These are phyloP conservation scores for Neohortaea acidophila DNA, from an alignment of 495 filamentous ascomycete genomes.

Conservation along the genomic window DNA sequence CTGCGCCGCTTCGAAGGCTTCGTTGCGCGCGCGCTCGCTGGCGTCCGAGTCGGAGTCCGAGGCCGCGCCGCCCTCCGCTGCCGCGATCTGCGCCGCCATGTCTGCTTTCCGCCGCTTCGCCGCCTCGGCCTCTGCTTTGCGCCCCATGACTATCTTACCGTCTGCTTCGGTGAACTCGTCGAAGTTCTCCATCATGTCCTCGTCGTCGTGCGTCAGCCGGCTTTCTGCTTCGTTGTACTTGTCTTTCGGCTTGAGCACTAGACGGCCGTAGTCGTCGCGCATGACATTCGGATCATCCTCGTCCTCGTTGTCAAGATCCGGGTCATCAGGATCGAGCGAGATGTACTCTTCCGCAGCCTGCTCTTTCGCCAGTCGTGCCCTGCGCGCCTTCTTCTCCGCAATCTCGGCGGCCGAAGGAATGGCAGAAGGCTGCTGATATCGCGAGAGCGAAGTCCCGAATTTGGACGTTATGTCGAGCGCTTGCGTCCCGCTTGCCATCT, in stretches of 20 bases:
- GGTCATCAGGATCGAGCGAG: conserved; percentile 45
- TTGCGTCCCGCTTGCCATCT: conserved; percentile 9
- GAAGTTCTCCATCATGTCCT: conserved; percentile 89
- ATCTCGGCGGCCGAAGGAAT: conserved; percentile 86
- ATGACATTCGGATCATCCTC: conserved; percentile 28
- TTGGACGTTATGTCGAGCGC: conserved; percentile 55
- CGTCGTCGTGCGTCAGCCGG: conserved; percentile 71
- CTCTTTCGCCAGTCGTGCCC: conserved; percentile 63
- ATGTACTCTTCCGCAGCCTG: conserved; percentile 52
- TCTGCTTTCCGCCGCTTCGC: conserved; percentile 48
- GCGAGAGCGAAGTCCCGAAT: conserved; percentile 36
- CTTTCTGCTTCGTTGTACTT: conserved; percentile 45
- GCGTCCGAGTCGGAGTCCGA: conserved; percentile 42
- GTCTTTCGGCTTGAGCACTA: conserved; percentile 24
- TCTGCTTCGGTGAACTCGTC: conserved; percentile 75
- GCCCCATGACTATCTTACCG: conserved; percentile 61
- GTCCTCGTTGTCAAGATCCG: conserved; percentile 24
- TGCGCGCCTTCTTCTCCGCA: conserved; percentile 75
- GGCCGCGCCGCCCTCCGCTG: conserved; percentile 53
- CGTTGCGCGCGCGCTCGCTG: conserved; percentile 62
- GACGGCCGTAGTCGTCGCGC: conserved; percentile 9
- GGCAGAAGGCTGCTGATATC: conserved; percentile 26
- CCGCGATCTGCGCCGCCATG: conserved; percentile 72
- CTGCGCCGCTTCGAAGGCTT: conserved; percentile 81
- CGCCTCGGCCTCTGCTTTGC: conserved; percentile 64